phyloP scores from a whole-genome alignment of 2,329 filamentous ascomycete species.

The Cadophora luteo-olivacea region DNA sequence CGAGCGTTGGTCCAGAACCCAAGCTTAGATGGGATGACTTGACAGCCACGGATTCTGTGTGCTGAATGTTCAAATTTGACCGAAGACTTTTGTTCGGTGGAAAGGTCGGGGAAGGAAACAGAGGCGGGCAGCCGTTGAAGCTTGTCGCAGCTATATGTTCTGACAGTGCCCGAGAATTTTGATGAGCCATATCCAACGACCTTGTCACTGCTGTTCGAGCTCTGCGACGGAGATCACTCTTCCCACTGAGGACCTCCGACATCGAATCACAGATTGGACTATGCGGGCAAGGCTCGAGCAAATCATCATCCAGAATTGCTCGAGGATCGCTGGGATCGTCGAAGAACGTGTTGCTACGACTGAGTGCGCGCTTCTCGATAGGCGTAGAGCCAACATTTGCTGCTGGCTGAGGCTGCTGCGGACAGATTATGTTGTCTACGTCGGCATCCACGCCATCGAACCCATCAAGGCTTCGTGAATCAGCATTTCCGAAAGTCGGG shows the following conservation, averaged over 20 bases:
- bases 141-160: constrained; percentile 24
- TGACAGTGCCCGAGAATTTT: background rate
- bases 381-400: constrained; percentile 39
- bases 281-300: constrained; percentile 42
- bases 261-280: constrained; percentile 36
- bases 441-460: constrained; percentile 18
- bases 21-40: background rate
- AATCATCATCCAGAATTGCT: constrained; percentile 41
- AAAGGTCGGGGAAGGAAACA: constrained; percentile 28
- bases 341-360: constrained; percentile 42
- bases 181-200: background rate
- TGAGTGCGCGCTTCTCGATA: constrained; percentile 33
- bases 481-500: constrained; percentile 35
- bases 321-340: constrained; percentile 40
- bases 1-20: background rate
- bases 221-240: background rate
- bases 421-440: background rate
- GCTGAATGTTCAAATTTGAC: constrained; percentile 16
- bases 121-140: constrained; percentile 27
- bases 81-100: constrained; percentile 1
- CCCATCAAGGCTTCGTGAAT: constrained; percentile 17
- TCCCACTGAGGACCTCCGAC: constrained; percentile 36
- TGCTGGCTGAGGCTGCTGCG: constrained; percentile 26
- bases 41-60: background rate
- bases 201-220: background rate